A percentile compares a stretch with the other conserved stretches of the same genome.
Conservation (phyloP, 2,329 filamentous ascomycete species). For the Cladosporium austrohemisphaericum region DNA sequence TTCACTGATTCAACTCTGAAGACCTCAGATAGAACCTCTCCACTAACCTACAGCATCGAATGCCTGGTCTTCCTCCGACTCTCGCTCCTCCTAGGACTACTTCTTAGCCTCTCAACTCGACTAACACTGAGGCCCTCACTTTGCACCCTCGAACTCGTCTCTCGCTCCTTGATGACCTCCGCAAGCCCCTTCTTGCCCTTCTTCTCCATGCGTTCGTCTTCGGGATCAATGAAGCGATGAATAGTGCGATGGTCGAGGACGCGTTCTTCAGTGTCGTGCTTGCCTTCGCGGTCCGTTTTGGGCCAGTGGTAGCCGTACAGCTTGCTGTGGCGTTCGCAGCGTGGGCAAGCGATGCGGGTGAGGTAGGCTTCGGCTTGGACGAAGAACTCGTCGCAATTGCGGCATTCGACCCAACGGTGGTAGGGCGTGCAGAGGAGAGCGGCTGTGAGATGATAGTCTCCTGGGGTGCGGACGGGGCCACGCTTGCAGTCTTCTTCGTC, state of each 20-base stretch:
- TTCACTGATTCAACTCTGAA: constrained; percentile 5
- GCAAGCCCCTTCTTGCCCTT: constrained; percentile 34
- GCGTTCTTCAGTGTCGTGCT: constrained; percentile 63
- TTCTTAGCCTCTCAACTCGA: constrained; percentile 4
- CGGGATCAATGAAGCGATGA: constrained; percentile 72
- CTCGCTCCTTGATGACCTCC: constrained; percentile 26
- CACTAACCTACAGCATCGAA: constrained; percentile 13
- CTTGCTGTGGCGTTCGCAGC: constrained; percentile 93
- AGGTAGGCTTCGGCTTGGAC: constrained; percentile 86
- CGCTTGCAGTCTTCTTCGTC: constrained; percentile 28
- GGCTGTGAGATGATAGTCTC: constrained; percentile 72
- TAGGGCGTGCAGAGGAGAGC: constrained; percentile 72
- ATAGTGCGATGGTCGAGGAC: constrained; percentile 82
- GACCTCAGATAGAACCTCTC: not conserved
- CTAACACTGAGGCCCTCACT: not conserved
- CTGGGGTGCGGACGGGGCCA: constrained; percentile 38
- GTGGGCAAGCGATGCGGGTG: constrained; percentile 78
- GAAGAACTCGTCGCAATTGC: constrained; percentile 75
- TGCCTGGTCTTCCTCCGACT: constrained; percentile 18
- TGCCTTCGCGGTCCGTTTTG: constrained; percentile 80
- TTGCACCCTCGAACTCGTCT: constrained; percentile 9
- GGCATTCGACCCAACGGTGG: constrained; percentile 83
- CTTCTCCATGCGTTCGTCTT: constrained; percentile 33
- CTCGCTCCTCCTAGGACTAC: constrained; percentile 16
- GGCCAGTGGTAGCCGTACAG: constrained; percentile 95